phyloP scores from a whole-genome alignment of 345 rosid species.

The Abelmoschus esculentus region DNA sequence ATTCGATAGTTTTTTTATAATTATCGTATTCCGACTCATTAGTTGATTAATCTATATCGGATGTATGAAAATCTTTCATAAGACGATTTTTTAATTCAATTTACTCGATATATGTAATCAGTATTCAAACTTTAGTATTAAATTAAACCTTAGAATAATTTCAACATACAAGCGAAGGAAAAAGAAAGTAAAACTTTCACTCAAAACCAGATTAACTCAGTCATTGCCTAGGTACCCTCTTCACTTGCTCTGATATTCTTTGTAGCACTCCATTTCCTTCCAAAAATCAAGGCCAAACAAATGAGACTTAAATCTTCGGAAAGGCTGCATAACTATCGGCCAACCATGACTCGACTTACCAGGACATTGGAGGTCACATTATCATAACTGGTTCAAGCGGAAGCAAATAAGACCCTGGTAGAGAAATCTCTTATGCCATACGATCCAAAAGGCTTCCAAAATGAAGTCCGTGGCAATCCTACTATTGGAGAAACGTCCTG shows the following conservation, averaged over 20 bases:
- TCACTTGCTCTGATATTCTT: constrained; percentile 55
- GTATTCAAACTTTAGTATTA: too few relatives aligned
- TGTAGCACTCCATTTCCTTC: constrained; percentile 73
- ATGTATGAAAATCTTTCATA: too few relatives aligned
- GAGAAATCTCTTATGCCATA: constrained; percentile 57
- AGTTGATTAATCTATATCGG: too few relatives aligned
- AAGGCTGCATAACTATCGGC: background rate
- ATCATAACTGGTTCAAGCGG: constrained; percentile 87
- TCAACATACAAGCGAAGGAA: background rate
- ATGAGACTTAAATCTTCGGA: background rate
- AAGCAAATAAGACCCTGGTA: constrained; percentile 83
- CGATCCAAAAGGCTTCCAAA: constrained; percentile 73
- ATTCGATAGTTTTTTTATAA: too few relatives aligned
- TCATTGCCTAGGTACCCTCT: constrained; percentile 40
- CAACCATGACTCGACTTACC: constrained; percentile 37
- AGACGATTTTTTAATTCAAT: too few relatives aligned
- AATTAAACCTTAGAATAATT: too few relatives aligned
- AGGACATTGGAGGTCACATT: constrained; percentile 63
- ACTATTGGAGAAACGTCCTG: constrained; percentile 74
- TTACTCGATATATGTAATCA: too few relatives aligned
- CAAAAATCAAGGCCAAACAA: constrained; percentile 14
- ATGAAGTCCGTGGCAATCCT: constrained; percentile 65
- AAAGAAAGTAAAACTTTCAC: background rate
- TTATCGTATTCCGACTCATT: too few relatives aligned
- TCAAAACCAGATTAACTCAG: constrained; percentile 37